Percentiles rank a stretch among this genome's conserved stretches.
Conservation (phyloP, 2,329 filamentous ascomycete species). For the Tolypocladium tropicale region DNA sequence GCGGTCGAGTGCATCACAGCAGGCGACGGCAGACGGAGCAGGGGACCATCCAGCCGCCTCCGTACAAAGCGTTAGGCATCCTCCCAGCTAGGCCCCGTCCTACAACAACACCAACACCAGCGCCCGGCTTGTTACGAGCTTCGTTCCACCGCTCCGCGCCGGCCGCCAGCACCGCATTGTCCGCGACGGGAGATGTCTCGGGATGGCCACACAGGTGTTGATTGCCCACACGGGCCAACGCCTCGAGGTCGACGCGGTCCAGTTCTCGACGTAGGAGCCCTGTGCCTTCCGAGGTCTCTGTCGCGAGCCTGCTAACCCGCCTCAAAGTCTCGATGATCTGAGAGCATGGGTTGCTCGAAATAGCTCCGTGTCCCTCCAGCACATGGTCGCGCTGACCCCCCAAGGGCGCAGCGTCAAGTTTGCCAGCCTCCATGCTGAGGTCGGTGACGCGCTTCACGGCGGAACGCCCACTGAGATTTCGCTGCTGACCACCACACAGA, state of each 20-base stretch:
- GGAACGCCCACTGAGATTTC: not conserved
- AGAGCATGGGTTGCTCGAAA: slow-evolving; percentile 69
- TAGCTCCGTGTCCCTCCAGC: slow-evolving; percentile 61
- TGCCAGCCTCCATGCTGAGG: slow-evolving; percentile 72
- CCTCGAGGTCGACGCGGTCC: slow-evolving; percentile 65
- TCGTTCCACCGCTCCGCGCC: slow-evolving; percentile 1
- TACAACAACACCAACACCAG: not conserved
- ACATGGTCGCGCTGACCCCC: slow-evolving; percentile 79
- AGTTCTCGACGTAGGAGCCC: slow-evolving; percentile 57
- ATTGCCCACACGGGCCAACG: slow-evolving; percentile 88
- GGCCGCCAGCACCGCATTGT: slow-evolving; percentile 16
- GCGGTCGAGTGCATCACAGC: not conserved
- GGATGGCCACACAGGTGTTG: slow-evolving; percentile 83
- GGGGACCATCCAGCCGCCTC: not conserved
- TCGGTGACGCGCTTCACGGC: slow-evolving; percentile 27
- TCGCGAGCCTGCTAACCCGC: not conserved
- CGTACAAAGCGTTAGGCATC: not conserved
- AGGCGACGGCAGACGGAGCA: not conserved
- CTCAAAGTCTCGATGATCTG: slow-evolving; percentile 66
- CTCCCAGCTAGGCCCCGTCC: not conserved
- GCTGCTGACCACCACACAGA: slow-evolving; percentile 34
- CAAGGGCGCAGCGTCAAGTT: slow-evolving; percentile 77
- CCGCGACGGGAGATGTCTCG: slow-evolving; percentile 38
- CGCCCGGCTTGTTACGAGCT: not conserved
- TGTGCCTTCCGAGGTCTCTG: slow-evolving; percentile 1